Evolutionary conservation across 768 basidiomycete genomes (phyloP).

Genomic region (Favolaschia claudopus): DNA sequence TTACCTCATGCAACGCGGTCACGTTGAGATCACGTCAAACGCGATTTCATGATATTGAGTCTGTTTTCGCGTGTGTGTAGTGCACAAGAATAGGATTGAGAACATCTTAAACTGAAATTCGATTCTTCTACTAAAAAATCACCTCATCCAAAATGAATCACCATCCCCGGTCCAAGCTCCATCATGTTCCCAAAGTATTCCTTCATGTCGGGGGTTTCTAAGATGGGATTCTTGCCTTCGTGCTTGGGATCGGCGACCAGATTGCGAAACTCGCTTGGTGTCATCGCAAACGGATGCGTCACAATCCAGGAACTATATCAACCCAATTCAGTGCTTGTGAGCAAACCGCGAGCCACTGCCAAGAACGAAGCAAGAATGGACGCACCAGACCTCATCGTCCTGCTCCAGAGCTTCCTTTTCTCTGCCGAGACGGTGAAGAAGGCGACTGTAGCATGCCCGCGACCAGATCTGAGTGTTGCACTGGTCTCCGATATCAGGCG

Average conservation of each 20-base stretch:
- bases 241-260: slow-evolving; percentile 6
- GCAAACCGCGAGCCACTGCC: background rate
- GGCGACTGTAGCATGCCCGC: slow-evolving; percentile 17
- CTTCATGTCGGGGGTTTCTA: background rate
- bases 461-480: slow-evolving; percentile 10
- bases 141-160: background rate
- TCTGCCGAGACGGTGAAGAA: slow-evolving; percentile 10
- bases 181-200: background rate
- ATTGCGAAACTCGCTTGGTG: slow-evolving; percentile 1
- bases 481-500: slow-evolving; percentile 10
- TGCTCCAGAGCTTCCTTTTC: slow-evolving; percentile 5
- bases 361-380: background rate
- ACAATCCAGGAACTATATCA: background rate
- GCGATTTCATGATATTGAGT: no score
- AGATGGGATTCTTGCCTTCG: background rate
- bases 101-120: no score
- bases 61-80: no score
- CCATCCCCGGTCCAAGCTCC: background rate
- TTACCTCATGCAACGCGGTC: no score
- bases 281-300: slow-evolving; percentile 6
- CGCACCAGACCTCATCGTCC: slow-evolving; percentile 4
- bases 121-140: no score
- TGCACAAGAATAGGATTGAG: no score
- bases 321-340: background rate
- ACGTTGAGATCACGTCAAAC: no score